Percentiles rank a stretch among this genome's conserved stretches.
phyloP scores from a whole-genome alignment of 164 flowering plant genomes.

The Tetrastigma voinierianum region DNA sequence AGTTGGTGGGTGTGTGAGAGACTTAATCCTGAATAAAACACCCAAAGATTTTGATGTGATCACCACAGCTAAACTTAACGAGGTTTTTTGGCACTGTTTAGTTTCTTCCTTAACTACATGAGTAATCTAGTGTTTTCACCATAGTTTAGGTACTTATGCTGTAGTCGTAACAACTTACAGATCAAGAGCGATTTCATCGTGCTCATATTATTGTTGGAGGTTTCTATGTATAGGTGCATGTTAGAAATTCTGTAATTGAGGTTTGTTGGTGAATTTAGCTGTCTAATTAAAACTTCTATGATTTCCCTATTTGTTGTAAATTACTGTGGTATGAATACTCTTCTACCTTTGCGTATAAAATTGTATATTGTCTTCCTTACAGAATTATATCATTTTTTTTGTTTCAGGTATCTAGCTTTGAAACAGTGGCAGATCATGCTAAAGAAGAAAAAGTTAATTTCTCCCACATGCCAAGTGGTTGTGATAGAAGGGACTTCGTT shows the following conservation, averaged over 20 bases:
- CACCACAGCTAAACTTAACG: conserved; percentile 66
- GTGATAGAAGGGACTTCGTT: conserved; percentile 43
- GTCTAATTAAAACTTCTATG: not conserved
- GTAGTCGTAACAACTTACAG: conserved; percentile 32
- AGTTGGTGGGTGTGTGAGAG: conserved; percentile 99
- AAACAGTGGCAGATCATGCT: conserved; percentile 37
- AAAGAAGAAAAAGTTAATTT: conserved; percentile 21
- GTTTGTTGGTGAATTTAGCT: conserved; percentile 32
- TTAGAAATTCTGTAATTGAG: conserved; percentile 58
- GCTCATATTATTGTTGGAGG: conserved; percentile 48
- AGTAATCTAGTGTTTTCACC: not conserved
- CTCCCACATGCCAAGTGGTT: conserved; percentile 37
- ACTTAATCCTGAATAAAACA: conserved; percentile 60
- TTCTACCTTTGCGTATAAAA: not conserved
- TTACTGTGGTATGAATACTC: not conserved
- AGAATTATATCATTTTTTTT: not conserved
- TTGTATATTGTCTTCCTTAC: not conserved
- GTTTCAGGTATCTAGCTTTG: conserved; percentile 80
- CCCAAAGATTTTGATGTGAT: conserved; percentile 97
- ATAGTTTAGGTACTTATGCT: not conserved
- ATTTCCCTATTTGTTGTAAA: not conserved
- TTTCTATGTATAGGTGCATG: conserved; percentile 73
- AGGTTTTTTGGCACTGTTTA: conserved; percentile 39
- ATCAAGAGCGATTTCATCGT: conserved; percentile 40
- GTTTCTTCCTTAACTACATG: not conserved